Evolutionary conservation across 257 asterid genomes (phyloP).

Genomic region (Verbena officinalis): DNA sequence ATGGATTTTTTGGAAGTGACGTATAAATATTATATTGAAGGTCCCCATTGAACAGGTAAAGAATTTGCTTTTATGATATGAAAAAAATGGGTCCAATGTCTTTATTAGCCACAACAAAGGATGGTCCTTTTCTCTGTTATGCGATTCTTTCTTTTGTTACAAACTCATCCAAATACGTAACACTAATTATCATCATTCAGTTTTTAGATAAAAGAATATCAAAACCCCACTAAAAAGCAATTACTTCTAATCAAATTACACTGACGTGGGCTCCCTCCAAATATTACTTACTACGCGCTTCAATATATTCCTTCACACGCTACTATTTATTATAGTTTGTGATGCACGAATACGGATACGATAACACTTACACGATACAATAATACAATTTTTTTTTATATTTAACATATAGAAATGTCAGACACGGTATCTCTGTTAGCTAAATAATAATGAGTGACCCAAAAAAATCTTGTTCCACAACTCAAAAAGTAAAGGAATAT

Average conservation of each 20-base stretch:
- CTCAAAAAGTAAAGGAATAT: not conserved
- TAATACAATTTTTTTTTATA: no score
- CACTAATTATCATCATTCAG: constrained; percentile 33
- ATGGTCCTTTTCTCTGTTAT: constrained; percentile 40
- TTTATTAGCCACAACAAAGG: constrained; percentile 57
- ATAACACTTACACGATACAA: no score
- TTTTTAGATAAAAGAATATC: constrained; percentile 38
- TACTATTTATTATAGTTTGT: no score
- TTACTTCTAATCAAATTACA: constrained; percentile 34
- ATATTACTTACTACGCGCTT: constrained; percentile 13
- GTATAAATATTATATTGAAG: no score
- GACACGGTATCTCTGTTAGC: not conserved
- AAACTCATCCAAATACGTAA: constrained; percentile 60
- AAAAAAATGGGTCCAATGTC: constrained; percentile 50
- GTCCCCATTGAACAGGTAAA: constrained; percentile 31
- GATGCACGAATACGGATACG: no score
- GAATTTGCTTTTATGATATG: constrained; percentile 33
- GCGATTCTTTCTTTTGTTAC: constrained; percentile 59
- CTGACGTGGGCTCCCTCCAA: constrained; percentile 27
- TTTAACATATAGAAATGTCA: no score
- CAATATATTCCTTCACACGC: not conserved
- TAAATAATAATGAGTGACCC: not conserved
- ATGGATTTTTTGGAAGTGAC: constrained; percentile 11
- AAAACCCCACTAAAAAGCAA: constrained; percentile 43
- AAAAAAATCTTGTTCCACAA: not conserved